Base-by-base conservation (phyloP, 148 eudicot species). In the Camellia sinensis region DNA sequence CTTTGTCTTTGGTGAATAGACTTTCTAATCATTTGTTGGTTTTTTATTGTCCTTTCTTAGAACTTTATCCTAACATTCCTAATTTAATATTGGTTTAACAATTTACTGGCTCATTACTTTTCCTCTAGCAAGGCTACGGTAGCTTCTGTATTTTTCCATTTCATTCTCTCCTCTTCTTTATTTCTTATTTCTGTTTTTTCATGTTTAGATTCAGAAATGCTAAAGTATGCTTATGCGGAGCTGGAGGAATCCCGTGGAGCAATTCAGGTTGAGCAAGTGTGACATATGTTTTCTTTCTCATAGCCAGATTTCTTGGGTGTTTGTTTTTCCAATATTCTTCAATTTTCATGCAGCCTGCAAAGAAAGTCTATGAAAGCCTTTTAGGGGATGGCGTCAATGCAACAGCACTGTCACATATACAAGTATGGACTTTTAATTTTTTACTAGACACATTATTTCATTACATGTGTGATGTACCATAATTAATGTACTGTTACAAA, bases 171-270 rank as follows among this genome's bases (percentile, higher is more conserved):
- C 62, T 54, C 45, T 60, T 74, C 57, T n/a, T 62, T 71, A 70
- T 9, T 29, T 44, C n/a, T 67, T 77, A 3, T 67, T 43, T 71
- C 50, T 76, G 2, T 7, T 62, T 60, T 76, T 48, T 61, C 67
- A 4, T 67, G 56, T 53, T 73, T 85, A 97, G 99, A 94, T 83
- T 97, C 97, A 10, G 94, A 88, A 44, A 84, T 92, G 92, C 88
- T 97, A 63, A 92, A 86, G 81, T 97, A 92, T 86, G 99, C 99
- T 71, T 94, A 88, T 88, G 98, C 93, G 71, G 99, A 97, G 86
- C 86, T 97, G 71, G 99, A 97, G 85, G 99, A 97, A 87, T 91
- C 99, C 37, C 97, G 92, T 83, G 99, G 99, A 84, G 92, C 97
- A 46, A 83, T 90, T 82, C 98, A 94, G 94, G 99, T 96, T 56